phyloP scores from a whole-genome alignment of 768 basidiomycete species.

The Mycena filopes region DNA sequence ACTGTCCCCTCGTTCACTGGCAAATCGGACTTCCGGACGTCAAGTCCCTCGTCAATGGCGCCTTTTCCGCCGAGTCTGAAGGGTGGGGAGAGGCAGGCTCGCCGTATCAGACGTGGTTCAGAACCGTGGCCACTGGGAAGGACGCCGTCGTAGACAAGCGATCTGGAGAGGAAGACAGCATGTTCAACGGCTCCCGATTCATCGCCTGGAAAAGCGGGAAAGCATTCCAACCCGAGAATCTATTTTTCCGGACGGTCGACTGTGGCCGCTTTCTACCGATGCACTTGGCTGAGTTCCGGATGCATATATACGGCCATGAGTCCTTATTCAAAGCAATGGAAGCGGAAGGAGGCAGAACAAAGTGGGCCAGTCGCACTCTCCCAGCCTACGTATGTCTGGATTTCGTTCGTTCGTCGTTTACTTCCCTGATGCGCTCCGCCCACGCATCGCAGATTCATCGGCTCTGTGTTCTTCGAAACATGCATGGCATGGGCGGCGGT shows the following conservation, averaged over 20 bases:
- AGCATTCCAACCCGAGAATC: slow-evolving; percentile 27
- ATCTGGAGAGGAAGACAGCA: not conserved
- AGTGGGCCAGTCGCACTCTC: not conserved
- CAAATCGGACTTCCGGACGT: too few species aligned
- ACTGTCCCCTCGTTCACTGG: too few species aligned
- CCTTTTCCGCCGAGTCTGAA: too few species aligned
- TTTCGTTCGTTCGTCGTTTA: not conserved
- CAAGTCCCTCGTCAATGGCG: too few species aligned
- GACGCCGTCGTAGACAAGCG: slow-evolving; percentile 10
- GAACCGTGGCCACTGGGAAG: slow-evolving; percentile 23
- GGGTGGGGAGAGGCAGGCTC: slow-evolving; percentile 14
- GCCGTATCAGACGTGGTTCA: slow-evolving; percentile 34
- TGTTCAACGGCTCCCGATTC: slow-evolving; percentile 24
- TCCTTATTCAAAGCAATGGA: not conserved
- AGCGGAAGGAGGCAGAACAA: not conserved
- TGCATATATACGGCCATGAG: slow-evolving; percentile 26
- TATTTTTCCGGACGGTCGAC: slow-evolving; percentile 30
- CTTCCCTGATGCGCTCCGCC: too few species aligned
- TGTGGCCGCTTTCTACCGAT: slow-evolving; percentile 28
- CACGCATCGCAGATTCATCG: slow-evolving; percentile 33
- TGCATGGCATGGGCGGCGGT: slow-evolving; percentile 40
- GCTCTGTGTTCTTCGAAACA: slow-evolving; percentile 39
- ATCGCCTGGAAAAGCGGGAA: slow-evolving; percentile 35
- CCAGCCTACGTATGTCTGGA: slow-evolving; percentile 8
- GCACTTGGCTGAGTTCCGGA: slow-evolving; percentile 21